These are phyloP conservation scores for Danielozyma ontarioensis DNA, from an alignment of 805 yeast species.

Conservation along the genomic window DNA sequence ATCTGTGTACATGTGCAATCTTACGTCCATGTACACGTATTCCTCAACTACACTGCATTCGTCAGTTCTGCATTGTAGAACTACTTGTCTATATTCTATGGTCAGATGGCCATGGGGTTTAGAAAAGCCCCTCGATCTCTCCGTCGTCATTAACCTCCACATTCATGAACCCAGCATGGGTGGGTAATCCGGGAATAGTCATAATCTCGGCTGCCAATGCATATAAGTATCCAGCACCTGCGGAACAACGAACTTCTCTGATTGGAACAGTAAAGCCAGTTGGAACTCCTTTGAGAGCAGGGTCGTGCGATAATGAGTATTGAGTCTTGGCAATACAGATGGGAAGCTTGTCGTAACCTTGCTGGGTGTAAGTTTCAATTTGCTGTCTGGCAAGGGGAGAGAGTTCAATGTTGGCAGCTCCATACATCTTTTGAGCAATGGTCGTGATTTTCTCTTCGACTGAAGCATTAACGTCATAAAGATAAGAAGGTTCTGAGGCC, in stretches of 20 bases:
- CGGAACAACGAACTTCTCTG: slow-evolving; percentile 88
- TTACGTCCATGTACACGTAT: no score
- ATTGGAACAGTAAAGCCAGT: slow-evolving; percentile 91
- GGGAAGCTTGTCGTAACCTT: slow-evolving; percentile 88
- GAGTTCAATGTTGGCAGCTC: slow-evolving; percentile 80
- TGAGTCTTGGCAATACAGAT: slow-evolving; percentile 97
- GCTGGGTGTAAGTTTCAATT: slow-evolving; percentile 74
- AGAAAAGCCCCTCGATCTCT: slow-evolving; percentile 89
- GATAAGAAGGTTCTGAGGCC: slow-evolving; percentile 40
- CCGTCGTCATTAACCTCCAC: slow-evolving; percentile 90
- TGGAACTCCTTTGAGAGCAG: slow-evolving; percentile 91
- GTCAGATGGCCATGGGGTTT: no score
- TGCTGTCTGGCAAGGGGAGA: slow-evolving; percentile 76
- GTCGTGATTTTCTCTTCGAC: slow-evolving; percentile 76
- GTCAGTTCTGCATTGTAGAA: no score
- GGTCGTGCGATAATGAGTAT: slow-evolving; percentile 92
- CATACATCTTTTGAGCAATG: slow-evolving; percentile 88
- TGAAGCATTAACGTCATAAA: slow-evolving; percentile 65
- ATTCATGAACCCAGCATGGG: slow-evolving; percentile 94
- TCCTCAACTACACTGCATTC: no score
- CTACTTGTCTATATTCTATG: no score
- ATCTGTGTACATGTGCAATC: no score
- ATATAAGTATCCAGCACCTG: slow-evolving; percentile 95
- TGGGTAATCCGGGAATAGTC: slow-evolving; percentile 96
- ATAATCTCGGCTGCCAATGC: slow-evolving; percentile 96